Conservation (phyloP, 768 basidiomycete genomes). For the Postia placenta region DNA sequence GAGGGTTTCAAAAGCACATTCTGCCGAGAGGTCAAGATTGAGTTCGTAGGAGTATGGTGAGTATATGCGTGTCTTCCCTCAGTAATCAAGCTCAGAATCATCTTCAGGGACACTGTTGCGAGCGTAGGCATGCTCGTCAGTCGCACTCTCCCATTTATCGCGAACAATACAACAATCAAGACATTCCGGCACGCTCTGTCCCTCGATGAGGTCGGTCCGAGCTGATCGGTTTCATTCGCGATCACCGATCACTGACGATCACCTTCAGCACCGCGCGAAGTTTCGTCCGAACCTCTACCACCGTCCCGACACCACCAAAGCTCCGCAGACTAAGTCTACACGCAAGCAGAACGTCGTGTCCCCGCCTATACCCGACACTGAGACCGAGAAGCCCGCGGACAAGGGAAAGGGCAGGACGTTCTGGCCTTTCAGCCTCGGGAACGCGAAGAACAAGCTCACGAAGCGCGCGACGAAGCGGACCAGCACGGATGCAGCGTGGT, state of each 20-base stretch:
- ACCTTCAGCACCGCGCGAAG: slow-evolving; percentile 51
- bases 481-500: neutral
- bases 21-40: slow-evolving; percentile 59
- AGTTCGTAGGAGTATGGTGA: slow-evolving; percentile 78
- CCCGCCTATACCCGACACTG: neutral
- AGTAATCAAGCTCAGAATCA: neutral
- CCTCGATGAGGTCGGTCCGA: slow-evolving; percentile 59
- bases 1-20: slow-evolving; percentile 71
- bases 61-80: neutral
- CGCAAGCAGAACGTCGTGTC: neutral
- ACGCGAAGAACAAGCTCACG: neutral
- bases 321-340: neutral
- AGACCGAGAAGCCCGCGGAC: neutral
- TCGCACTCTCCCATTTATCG: slow-evolving; percentile 61
- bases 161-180: slow-evolving; percentile 55
- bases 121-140: slow-evolving; percentile 65
- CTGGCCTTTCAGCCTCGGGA: neutral
- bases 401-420: no score
- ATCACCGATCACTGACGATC: neutral
- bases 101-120: slow-evolving; percentile 67
- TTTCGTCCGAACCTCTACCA: slow-evolving; percentile 64
- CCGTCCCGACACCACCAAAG: slow-evolving; percentile 26
- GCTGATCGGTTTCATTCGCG: neutral
- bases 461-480: neutral
- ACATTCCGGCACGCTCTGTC: slow-evolving; percentile 74